phyloP scores from a whole-genome alignment of 805 yeast species.

The Yamadazyma phyllophila region DNA sequence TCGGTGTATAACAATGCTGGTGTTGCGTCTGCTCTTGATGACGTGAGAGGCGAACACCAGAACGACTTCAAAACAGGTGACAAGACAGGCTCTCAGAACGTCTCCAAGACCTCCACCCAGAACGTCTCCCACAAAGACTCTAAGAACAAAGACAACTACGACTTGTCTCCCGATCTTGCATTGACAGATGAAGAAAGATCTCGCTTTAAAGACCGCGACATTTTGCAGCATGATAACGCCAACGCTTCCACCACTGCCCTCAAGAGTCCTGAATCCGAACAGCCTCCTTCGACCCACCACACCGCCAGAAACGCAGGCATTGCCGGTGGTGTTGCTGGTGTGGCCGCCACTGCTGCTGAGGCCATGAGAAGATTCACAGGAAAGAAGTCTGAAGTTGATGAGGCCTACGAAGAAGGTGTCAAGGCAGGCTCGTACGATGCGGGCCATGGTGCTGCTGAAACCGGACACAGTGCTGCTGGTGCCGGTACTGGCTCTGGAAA shows the following conservation, averaged over 20 bases:
- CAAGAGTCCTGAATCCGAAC: conserved; percentile 12
- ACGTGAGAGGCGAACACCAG: conserved; percentile 6
- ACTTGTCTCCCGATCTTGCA: conserved; percentile 4
- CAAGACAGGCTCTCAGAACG: background rate
- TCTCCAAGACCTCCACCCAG: background rate
- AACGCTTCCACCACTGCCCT: conserved; percentile 13
- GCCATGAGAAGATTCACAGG: background rate
- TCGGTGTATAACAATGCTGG: conserved; percentile 32
- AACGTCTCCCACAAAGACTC: too few relatives aligned
- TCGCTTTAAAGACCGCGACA: background rate
- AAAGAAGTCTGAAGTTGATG: background rate
- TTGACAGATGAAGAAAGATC: conserved; percentile 1
- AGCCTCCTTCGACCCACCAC: conserved; percentile 6
- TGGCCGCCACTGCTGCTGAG: conserved; percentile 13
- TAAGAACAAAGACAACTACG: background rate
- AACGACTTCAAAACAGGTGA: too few relatives aligned
- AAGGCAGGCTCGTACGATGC: conserved; percentile 20
- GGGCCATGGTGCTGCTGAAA: conserved; percentile 11
- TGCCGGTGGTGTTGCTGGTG: conserved; percentile 14
- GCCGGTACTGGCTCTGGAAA: background rate
- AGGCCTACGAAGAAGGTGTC: conserved; percentile 20
- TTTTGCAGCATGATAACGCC: conserved; percentile 9
- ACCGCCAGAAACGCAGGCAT: conserved; percentile 10
- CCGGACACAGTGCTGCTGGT: conserved; percentile 3
- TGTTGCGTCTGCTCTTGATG: conserved; percentile 18